Base-by-base conservation (phyloP, 192 early-diverging fungal genomes). In the Coemansia sp. region DNA sequence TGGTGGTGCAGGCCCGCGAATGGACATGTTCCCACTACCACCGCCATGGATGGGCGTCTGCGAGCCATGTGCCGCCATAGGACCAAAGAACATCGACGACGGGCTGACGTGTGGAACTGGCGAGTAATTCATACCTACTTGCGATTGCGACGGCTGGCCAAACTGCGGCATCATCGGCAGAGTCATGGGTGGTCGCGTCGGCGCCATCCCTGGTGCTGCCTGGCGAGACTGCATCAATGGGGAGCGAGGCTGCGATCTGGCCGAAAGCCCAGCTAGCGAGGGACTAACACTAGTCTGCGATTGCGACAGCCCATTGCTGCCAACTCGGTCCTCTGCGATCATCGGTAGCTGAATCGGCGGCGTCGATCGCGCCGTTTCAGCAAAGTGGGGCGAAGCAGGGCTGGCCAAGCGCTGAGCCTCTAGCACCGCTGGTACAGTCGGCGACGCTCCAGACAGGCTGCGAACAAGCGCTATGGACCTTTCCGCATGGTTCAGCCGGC, bases 381-480 rank as follows among this genome's bases (percentile, higher is more conserved):
- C 31, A 60, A 34, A 60, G 57, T 36, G 57, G 7, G 57, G 57
- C 33, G 57, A 60, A 16, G 57, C 57, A 60, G 57, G 57, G 7
- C 57, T 60, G 15, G 16, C 16, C 57, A 60, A 34, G 57, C 57
- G 57, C 57, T 60, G 57, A 2, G 31, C 31, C 16, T 60, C 57
- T 36, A 34, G 16, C 33, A 36, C 57, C 0, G 33, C 31, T 5
- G 57, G 57, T 2, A 18, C 64, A 6, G 15, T 41, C n/a, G 72
- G 69, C 49, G 64, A 39, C 24, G 44, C 34, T 18, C 66, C 34
- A 10, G 62, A 27, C 61, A 68, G 22, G 40, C 34, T 64, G 31
- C 65, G 57, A 3, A 67, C 75, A 69, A 83, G 78, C 34, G 74
- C 49, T n/a, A 78, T 73, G 13, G 69, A 18, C 18, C 72, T 75